Percentiles rank a stretch among this genome's conserved stretches.
Conservation (phyloP, 1,139 yeast genomes). For the Yamadazyma sp. region DNA sequence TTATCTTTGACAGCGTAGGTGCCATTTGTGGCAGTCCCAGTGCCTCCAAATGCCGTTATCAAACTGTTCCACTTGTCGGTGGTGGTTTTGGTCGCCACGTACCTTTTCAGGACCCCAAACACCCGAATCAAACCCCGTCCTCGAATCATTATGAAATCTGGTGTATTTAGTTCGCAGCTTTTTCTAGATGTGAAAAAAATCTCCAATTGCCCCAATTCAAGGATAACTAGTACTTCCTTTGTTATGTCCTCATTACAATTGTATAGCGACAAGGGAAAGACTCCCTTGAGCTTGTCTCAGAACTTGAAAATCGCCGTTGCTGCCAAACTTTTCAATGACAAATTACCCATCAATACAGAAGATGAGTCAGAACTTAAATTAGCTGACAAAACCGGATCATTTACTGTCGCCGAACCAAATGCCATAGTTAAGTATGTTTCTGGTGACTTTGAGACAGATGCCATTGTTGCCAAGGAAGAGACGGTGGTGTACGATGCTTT, state of each 20-base stretch:
- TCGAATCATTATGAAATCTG: not conserved
- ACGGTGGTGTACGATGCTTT: conserved; percentile 30
- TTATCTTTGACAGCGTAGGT: conserved; percentile 60
- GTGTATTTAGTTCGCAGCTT: not conserved
- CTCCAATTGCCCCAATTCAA: not conserved
- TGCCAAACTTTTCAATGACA: conserved; percentile 33
- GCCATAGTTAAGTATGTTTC: conserved; percentile 76
- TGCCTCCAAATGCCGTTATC: conserved; percentile 1
- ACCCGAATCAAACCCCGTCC: not conserved
- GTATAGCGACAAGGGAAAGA: conserved; percentile 42
- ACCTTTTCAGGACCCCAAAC: not conserved
- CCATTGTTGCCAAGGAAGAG: conserved; percentile 30
- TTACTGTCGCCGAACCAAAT: conserved; percentile 71
- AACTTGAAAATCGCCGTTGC: conserved; percentile 66
- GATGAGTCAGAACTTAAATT: conserved; percentile 37
- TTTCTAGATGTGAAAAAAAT: not conserved
- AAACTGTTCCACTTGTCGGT: conserved; percentile 12
- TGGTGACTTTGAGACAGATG: conserved; percentile 39
- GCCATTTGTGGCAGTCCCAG: not conserved
- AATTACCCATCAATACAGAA: conserved; percentile 28
- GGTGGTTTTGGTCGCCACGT: not conserved
- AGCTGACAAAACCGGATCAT: conserved; percentile 32
- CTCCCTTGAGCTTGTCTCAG: conserved; percentile 43
- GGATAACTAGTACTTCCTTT: too few species aligned
- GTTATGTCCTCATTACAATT: conserved; percentile 29